Percentiles rank a stretch among this genome's conserved stretches.
Evolutionary conservation across 2,329 filamentous ascomycete genomes (phyloP).

Genomic region (Leptographium flavum): DNA sequence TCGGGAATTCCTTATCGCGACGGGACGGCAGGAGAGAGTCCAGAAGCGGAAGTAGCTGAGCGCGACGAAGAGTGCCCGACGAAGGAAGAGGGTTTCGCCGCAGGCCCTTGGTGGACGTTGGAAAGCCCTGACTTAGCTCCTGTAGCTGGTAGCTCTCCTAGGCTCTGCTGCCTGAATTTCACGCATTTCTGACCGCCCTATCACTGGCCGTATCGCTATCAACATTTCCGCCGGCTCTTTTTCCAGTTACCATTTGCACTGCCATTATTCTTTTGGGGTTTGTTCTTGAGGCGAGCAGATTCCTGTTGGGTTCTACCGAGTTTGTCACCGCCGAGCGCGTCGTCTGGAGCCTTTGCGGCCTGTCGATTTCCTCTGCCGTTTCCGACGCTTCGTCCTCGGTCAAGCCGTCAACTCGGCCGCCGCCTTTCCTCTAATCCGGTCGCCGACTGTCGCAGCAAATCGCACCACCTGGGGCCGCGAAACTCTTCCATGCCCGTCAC

Average conservation of each 20-base stretch:
- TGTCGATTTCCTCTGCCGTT: too few relatives aligned
- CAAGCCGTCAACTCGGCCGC: not conserved
- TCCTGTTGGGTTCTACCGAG: too few relatives aligned
- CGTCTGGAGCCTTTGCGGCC: too few relatives aligned
- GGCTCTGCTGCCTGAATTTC: not conserved
- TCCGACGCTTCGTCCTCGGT: too few relatives aligned
- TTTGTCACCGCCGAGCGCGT: too few relatives aligned
- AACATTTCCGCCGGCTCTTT: not conserved
- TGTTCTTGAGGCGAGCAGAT: too few relatives aligned
- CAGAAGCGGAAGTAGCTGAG: too few relatives aligned
- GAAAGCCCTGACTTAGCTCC: not conserved
- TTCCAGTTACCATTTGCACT: not conserved
- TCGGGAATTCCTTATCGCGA: constrained; percentile 6
- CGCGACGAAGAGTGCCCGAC: too few relatives aligned
- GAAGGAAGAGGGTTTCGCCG: not conserved
- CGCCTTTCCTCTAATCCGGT: not conserved
- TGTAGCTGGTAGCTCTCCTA: not conserved
- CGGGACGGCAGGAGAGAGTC: too few relatives aligned
- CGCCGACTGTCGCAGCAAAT: too few relatives aligned
- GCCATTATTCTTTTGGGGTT: not conserved
- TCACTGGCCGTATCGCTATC: not conserved
- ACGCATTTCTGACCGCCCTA: not conserved
- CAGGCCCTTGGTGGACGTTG: not conserved
- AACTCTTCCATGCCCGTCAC: too few relatives aligned
- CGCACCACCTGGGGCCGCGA: too few relatives aligned